Evolutionary conservation across 352 stramenopile genomes (phyloP), one percentile per base, ranked within the genome.

Genomic region (Pythium apleroticum): DNA sequence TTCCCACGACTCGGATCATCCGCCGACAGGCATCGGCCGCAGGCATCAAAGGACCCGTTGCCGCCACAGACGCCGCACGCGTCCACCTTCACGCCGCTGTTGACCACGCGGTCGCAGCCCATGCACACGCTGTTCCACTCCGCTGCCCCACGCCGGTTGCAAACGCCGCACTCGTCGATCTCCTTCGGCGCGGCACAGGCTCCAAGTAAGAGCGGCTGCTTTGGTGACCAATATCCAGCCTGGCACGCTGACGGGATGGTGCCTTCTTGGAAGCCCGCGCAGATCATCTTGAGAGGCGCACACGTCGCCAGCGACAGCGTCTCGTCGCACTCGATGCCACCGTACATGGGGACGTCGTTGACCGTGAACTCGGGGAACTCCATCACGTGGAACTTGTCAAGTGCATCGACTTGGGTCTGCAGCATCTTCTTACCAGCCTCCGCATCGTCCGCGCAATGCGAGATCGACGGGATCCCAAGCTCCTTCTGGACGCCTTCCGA

Each of bases 51-150:
- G 20, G 66, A 66, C 6, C 72, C 72, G 14, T 69, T 53, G 9
- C 72, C 72, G n/a, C 62, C 69, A 24, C 72, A 79, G 4, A 79
- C 56, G 1, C 72, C 69, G 20, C 72, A 79, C n/a, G 60, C 43
- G 30, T 79, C 72, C 10, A 60, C 5, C 3, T 52, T 39, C 53
- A 69, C 71, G 17, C 52, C 63, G 28, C 72, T 79, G 61, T 74
- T 41, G 19, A 37, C 31, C 48, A 79, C 39, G 11, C 52, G 63
- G 28, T 80, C 70, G 20, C 70, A 80, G 11, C 73, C 73, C 0
- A 22, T 30, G 43, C 70, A 80, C 19, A 63, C 50, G 1, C 24
- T 30, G 24, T 77, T 80, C 73, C 73, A 80, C 28, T 61, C n/a
- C 5, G 11, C 0, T 4, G 52, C 37, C 0, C 49, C 39, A 20